Percentiles rank a stretch among this genome's conserved stretches.
Evolutionary conservation across 177 flowering plant species (phyloP).

Genomic region (Telopea speciosissima): DNA sequence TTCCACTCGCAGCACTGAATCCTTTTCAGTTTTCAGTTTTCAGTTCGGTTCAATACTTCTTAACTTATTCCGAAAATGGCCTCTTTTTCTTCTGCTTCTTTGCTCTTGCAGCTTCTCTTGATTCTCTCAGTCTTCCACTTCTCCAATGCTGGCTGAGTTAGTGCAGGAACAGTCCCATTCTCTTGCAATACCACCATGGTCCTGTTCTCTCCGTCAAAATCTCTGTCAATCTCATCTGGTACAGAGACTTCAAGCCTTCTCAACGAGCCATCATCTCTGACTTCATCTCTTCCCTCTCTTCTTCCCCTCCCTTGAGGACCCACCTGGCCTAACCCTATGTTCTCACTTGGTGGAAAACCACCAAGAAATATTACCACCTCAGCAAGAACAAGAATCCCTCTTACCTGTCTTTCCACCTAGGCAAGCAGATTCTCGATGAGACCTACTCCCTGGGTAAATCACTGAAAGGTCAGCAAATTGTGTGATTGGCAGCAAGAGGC

Average conservation of each 20-base stretch:
- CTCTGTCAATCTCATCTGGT: conserved; percentile 55
- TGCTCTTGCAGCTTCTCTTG: conserved; percentile 1
- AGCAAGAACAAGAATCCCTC: conserved; percentile 9
- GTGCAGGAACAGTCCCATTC: conserved; percentile 28
- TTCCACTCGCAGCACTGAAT: too few relatives aligned
- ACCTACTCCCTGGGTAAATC: conserved; percentile 43
- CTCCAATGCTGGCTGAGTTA: conserved; percentile 22
- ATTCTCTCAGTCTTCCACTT: conserved; percentile 11
- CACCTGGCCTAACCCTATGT: conserved; percentile 33
- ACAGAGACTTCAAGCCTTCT: conserved; percentile 53
- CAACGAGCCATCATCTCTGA: conserved; percentile 54
- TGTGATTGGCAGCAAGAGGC: too few relatives aligned
- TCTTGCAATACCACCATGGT: conserved; percentile 30
- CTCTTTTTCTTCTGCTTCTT: not conserved
- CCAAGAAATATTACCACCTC: conserved; percentile 35
- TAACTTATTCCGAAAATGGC: conserved; percentile 1
- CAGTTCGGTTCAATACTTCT: too few relatives aligned
- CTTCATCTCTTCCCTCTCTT: conserved; percentile 44
- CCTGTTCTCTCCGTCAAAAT: conserved; percentile 27
- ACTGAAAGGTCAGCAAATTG: too few relatives aligned
- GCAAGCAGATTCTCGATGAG: conserved; percentile 37
- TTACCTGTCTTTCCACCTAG: conserved; percentile 25
- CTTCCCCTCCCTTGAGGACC: conserved; percentile 1
- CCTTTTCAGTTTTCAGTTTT: too few relatives aligned
- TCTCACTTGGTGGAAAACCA: conserved; percentile 55